Base-by-base conservation (phyloP, 495 filamentous ascomycete species). In the Penicillium robsamsonii region DNA sequence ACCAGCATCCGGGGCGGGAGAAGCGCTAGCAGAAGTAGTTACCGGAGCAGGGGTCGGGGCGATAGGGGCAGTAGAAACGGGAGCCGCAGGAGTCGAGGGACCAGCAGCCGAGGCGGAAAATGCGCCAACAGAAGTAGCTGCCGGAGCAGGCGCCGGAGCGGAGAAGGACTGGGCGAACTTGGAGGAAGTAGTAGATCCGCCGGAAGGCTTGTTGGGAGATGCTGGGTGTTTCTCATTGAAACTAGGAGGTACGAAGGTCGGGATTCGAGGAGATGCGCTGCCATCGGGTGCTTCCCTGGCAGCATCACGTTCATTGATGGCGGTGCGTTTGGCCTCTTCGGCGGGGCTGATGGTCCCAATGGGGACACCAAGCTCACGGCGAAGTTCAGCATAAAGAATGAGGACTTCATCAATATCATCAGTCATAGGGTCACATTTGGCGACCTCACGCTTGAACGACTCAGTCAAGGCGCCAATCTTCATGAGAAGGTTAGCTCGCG, bases 121-220 rank as follows among this genome's bases (percentile, higher is more conserved):
- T 27, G 42, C 12, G 2, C 24, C 42, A 45, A 9, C 13, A 17
- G 24, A 25, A 2, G 42, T 27, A 46, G 25, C 3, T 10, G 27
- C 25, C 5, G 54, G 37, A 20, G 57, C 50, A 13, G 69, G 52
- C 24, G 58, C 60, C 2, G 73, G 71, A 7, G 66, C 62, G 3
- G 73, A 75, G 38, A 77, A 77, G 11, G 75, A 74, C 53, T 71
- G 66, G n/a, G 74, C 73, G 35, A 78, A 78, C 18, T 65, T 61
- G 17, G 75, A 75, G 22, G 63, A 30, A 30, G 45, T 47, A 6
- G 27, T 31, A 18, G 45, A 47, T 20, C 45, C 45, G 5, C n/a
- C 17, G 2, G 2, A 10, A 20, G 45, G 45, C 9, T 31, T 47
- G 15, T 31, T 18, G 27, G 29, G 2, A 20, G 29, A 8, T 4